Percentiles rank a stretch among this genome's conserved stretches.
Evolutionary conservation across 768 basidiomycete species (phyloP).

Genomic region (Termitomyces sp.): DNA sequence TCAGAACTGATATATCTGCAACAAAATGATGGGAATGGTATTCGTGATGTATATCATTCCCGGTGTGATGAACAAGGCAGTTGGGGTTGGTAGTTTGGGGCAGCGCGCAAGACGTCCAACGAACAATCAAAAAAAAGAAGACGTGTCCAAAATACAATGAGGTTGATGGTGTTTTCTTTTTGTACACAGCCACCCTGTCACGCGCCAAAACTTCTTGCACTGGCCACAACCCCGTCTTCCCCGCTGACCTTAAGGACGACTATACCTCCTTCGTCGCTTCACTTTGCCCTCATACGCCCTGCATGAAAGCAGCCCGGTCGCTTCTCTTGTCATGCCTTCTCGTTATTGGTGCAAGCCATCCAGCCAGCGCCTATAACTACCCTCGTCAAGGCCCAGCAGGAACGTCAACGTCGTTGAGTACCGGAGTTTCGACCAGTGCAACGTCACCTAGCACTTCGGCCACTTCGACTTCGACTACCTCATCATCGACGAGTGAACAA

Average conservation of each 20-base stretch:
- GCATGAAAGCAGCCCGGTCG: constrained; percentile 21
- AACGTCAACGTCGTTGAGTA: background rate
- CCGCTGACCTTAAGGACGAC: constrained; percentile 6
- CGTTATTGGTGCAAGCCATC: constrained; percentile 16
- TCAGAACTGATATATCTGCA: background rate
- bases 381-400: constrained; percentile 6
- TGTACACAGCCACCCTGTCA: constrained; percentile 18
- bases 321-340: constrained; percentile 24
- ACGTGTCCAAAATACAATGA: background rate
- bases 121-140: background rate
- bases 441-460: constrained; percentile 9
- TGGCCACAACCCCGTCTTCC: constrained; percentile 3
- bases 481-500: constrained; percentile 1
- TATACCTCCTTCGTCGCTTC: background rate
- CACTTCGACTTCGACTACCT: constrained; percentile 10
- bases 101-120: background rate
- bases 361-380: constrained; percentile 14
- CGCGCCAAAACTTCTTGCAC: constrained; percentile 15
- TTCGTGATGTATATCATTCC: background rate
- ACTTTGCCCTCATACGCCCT: constrained; percentile 1
- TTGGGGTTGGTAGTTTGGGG: background rate
- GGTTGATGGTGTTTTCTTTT: background rate
- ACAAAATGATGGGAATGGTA: background rate
- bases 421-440: constrained; percentile 8
- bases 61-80: background rate